Evolutionary conservation across 495 filamentous ascomycete species (phyloP).

Genomic region (Penicillium subrubescens): DNA sequence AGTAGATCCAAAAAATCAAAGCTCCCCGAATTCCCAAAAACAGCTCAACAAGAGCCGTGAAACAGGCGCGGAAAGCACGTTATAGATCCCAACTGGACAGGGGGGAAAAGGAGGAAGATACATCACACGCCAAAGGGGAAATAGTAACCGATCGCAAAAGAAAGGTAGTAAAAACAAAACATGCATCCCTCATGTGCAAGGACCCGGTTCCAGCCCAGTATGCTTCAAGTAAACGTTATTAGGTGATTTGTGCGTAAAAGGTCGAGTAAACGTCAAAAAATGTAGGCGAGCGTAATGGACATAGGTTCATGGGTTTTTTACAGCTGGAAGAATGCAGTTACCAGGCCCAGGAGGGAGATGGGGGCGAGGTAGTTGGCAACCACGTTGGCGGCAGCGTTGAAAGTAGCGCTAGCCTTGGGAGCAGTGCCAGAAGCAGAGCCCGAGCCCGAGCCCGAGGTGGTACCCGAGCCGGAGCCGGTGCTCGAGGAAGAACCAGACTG

Average conservation of each 20-base stretch:
- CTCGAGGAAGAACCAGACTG: constrained; percentile 21
- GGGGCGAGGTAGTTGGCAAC: constrained; percentile 28
- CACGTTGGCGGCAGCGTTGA: constrained; percentile 31
- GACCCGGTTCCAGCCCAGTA: constrained; percentile 31
- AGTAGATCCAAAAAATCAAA: background rate
- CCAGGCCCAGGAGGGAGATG: constrained; percentile 34
- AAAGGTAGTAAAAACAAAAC: constrained; percentile 16
- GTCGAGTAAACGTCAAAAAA: constrained; percentile 12
- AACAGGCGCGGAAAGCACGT: background rate
- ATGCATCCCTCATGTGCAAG: constrained; percentile 19
- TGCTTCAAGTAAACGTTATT: constrained; percentile 28
- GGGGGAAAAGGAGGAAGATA: background rate
- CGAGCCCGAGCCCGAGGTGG: constrained; percentile 22
- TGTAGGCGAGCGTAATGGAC: background rate
- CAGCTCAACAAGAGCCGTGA: background rate
- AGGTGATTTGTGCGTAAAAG: constrained; percentile 22
- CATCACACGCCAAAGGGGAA: background rate
- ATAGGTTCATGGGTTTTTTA: constrained; percentile 16
- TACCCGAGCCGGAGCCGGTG: constrained; percentile 23
- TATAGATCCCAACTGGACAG: background rate
- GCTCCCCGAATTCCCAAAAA: background rate
- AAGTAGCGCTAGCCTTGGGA: constrained; percentile 24
- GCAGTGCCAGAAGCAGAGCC: constrained; percentile 22
- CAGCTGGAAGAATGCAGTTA: constrained; percentile 42
- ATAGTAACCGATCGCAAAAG: constrained; percentile 15